Percentiles rank a stretch among this genome's conserved stretches.
Evolutionary conservation across 768 basidiomycete species (phyloP).

Genomic region (Lentinus tigrinus): DNA sequence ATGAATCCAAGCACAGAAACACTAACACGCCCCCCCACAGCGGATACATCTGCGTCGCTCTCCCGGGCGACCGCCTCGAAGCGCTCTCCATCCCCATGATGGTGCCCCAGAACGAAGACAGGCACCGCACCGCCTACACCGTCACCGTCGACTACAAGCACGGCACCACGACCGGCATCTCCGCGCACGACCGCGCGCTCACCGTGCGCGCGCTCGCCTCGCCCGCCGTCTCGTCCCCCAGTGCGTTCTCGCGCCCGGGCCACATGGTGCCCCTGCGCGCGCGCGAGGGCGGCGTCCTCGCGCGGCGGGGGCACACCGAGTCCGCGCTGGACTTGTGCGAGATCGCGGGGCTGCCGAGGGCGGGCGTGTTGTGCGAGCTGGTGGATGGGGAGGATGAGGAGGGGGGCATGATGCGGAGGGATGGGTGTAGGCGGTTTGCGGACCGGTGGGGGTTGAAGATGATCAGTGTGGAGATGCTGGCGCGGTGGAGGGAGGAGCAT

Average conservation of each 20-base stretch:
- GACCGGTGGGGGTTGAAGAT: slow-evolving; percentile 88
- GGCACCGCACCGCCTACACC: slow-evolving; percentile 92
- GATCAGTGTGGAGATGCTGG: slow-evolving; percentile 90
- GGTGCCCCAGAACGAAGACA: slow-evolving; percentile 88
- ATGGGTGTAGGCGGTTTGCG: slow-evolving; percentile 91
- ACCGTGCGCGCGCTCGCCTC: slow-evolving; percentile 84
- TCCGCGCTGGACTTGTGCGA: slow-evolving; percentile 83
- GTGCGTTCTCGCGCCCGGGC: slow-evolving; percentile 88
- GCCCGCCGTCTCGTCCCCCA: slow-evolving; percentile 44
- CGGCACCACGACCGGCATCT: slow-evolving; percentile 97
- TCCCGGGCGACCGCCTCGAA: slow-evolving; percentile 73
- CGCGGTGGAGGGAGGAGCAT: slow-evolving; percentile 34
- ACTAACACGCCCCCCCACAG: slow-evolving; percentile 39
- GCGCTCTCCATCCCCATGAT: slow-evolving; percentile 89
- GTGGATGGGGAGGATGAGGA: slow-evolving; percentile 88
- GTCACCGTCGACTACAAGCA: slow-evolving; percentile 92
- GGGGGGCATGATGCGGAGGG: slow-evolving; percentile 92
- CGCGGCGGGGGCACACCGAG: slow-evolving; percentile 94
- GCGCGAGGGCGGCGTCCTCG: slow-evolving; percentile 78
- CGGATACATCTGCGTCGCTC: slow-evolving; percentile 89
- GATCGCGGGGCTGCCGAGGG: slow-evolving; percentile 64
- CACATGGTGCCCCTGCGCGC: slow-evolving; percentile 95
- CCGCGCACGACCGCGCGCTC: slow-evolving; percentile 89
- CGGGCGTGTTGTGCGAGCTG: slow-evolving; percentile 90
- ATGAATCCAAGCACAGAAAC: no score